Evolutionary conservation across 2,329 filamentous ascomycete genomes (phyloP), one percentile per base, ranked within the genome.

Genomic region (Aspergillus novoparasiticus): DNA sequence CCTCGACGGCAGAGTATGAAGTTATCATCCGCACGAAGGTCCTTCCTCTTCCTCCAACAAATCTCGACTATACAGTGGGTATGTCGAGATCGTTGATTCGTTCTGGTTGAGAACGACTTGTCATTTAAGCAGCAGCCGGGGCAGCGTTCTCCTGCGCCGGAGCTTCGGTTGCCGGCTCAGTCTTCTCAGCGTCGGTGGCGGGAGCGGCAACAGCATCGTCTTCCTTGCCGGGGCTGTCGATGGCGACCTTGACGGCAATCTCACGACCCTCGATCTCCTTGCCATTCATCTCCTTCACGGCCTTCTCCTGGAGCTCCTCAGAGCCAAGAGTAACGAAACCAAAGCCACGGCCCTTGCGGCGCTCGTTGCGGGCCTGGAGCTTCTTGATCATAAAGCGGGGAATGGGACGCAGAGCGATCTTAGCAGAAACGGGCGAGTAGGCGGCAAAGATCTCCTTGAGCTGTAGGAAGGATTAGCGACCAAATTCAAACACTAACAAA

Each of bases 341-440:
- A 80, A 99, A 99, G 71, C 95, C 95, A 85, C 95, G 95, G 66
- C 95, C 95, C 90, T 99, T 99, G 85, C 95, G 95, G 75, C 94
- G 90, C 85, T 99, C 95, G 78, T 94, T 94, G 79, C 95, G 94
- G 75, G 94, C 94, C 84, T 97, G 94, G 67, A 99, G 92, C 88
- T 99, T 99, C 90, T 97, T 97, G 84, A 99, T 95, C 95, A 99
- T 99, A 86, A 98, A 99, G 75, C 94, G 94, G 72, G 95, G 95
- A 72, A 99, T 99, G 58, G 95, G 95, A 75, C 95, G 94, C 73
- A 99, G 92, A 71, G 95, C 95, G 77, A 99, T 98, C 89, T 98
- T 99, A 81, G 95, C 94, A 69, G 93, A 96, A 72, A 90, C 90
- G 66, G 95, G 95, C 78, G 93, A 87, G 85, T 97, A 99, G 68